phyloP scores from a whole-genome alignment of 2,329 filamentous ascomycete species.

The Claviceps maximensis region DNA sequence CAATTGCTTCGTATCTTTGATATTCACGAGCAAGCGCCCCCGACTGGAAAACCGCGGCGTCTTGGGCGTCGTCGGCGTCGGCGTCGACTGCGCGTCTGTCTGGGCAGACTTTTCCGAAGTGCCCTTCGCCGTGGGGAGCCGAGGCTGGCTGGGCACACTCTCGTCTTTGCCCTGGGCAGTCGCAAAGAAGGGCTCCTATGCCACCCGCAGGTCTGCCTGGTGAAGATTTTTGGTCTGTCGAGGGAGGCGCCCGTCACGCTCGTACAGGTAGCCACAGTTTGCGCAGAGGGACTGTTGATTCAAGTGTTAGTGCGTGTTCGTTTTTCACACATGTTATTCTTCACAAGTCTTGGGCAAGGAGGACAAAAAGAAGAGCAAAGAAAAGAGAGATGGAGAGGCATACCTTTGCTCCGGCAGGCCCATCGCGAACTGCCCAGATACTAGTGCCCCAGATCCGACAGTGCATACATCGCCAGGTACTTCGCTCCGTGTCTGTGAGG shows the following conservation, averaged over 20 bases:
- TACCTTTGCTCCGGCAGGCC: constrained; percentile 71
- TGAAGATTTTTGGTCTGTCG: constrained; percentile 29
- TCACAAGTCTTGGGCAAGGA: background rate
- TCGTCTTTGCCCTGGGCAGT: constrained; percentile 8
- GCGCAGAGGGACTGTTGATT: constrained; percentile 79
- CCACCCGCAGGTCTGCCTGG: constrained; percentile 13
- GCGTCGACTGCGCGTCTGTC: background rate
- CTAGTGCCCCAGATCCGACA: constrained; percentile 79
- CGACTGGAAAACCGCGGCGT: background rate
- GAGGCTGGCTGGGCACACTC: constrained; percentile 4
- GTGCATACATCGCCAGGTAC: constrained; percentile 76
- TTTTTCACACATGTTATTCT: too few species aligned
- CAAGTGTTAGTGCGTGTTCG: too few species aligned
- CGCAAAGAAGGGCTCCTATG: constrained; percentile 15
- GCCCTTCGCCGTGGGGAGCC: background rate
- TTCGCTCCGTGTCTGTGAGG: constrained; percentile 64
- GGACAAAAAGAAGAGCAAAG: background rate
- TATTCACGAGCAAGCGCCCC: background rate
- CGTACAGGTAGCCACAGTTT: constrained; percentile 82
- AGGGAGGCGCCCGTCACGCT: constrained; percentile 73
- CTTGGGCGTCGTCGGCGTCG: background rate
- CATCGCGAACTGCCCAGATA: constrained; percentile 91
- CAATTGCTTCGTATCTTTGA: background rate
- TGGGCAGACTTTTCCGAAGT: background rate
- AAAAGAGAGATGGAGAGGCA: constrained; percentile 27